Base-by-base conservation (phyloP, 164 flowering plant genomes). In the Umbellularia californica region DNA sequence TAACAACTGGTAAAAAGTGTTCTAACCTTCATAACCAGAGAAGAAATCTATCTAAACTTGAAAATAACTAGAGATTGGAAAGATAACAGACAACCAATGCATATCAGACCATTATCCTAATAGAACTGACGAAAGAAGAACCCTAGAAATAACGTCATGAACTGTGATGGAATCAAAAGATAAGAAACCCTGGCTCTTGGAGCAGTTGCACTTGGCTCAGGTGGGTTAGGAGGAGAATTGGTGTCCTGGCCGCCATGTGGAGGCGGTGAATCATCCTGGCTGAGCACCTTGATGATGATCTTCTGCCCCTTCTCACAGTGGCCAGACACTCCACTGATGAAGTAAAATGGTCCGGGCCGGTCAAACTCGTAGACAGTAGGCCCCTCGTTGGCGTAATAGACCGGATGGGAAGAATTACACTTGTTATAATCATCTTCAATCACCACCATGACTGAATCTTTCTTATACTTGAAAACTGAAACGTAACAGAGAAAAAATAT, bases 401-500 rank as follows among this genome's bases (percentile, higher is more conserved):
- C 69, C 0, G 97, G 97, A 19, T 79, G 82, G 0, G 85, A 79
- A 0, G 91, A 78, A 74, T 86, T 87, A 79, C 94, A 91, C 0
- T 67, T 70, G 63, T 85, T 79, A 85, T 88, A 89, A 19, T 86
- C 94, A 0, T 33, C 25, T 0, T 86, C 82, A 2, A 25, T 81
- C 78, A 90, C 93, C 70, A 83, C 81, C 90, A 89, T 82, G 24
- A 91, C 90, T 9, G 92, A 86, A 55, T 89, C 93, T 77, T 86
- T 87, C 80, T 74, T 81, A 81, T 90, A 91, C 85, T 78, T 84
- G 73, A 90, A 91, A 60, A 82, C 93, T 89, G 76, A 22, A 72
- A 15, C 25, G 62, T 27, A 33, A 58, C 64, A 19, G 19, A 35
- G 3, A 41, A 66, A 50, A 65, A 6, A 66, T 6, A 9, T 27